These are phyloP conservation scores for Emmonsia crescens DNA, from an alignment of 2,329 filamentous ascomycete genomes.

Conservation along the genomic window DNA sequence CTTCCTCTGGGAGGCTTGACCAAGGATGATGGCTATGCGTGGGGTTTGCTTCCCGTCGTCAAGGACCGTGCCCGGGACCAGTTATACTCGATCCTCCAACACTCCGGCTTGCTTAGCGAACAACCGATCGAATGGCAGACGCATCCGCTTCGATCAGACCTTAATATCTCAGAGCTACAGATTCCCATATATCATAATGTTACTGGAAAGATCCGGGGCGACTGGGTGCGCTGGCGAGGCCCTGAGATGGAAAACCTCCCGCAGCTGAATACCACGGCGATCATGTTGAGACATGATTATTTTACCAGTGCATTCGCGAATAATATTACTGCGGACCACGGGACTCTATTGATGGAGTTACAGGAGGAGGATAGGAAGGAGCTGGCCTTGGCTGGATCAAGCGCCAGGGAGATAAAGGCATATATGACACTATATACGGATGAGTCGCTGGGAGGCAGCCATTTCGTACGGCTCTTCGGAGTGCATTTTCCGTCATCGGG, in stretches of 20 bases:
- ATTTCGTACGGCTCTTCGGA: constrained; percentile 71
- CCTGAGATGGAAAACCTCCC: constrained; percentile 34
- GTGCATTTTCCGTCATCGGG: constrained; percentile 79
- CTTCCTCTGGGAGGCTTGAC: constrained; percentile 71
- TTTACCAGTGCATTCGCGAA: constrained; percentile 56
- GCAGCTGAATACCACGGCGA: constrained; percentile 53
- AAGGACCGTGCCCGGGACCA: constrained; percentile 54
- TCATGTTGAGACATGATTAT: constrained; percentile 58
- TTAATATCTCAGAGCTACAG: constrained; percentile 27
- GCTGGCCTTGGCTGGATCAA: constrained; percentile 34
- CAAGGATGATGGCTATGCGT: constrained; percentile 62
- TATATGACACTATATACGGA: constrained; percentile 63
- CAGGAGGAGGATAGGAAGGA: constrained; percentile 41
- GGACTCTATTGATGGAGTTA: constrained; percentile 59
- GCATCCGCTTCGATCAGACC: constrained; percentile 13
- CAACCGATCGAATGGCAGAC: constrained; percentile 19
- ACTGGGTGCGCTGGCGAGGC: constrained; percentile 53
- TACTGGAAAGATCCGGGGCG: constrained; percentile 64
- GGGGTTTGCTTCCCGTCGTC: constrained; percentile 60
- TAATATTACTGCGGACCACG: constrained; percentile 66
- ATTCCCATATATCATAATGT: constrained; percentile 65
- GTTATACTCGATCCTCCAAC: constrained; percentile 25
- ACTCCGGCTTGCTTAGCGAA: constrained; percentile 23
- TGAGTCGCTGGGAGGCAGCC: constrained; percentile 57
- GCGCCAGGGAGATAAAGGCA: constrained; percentile 58